A percentile compares a stretch with the other conserved stretches of the same genome.
Evolutionary conservation across 306 rosid genomes (phyloP).

Genomic region (Castanopsis chinensis): DNA sequence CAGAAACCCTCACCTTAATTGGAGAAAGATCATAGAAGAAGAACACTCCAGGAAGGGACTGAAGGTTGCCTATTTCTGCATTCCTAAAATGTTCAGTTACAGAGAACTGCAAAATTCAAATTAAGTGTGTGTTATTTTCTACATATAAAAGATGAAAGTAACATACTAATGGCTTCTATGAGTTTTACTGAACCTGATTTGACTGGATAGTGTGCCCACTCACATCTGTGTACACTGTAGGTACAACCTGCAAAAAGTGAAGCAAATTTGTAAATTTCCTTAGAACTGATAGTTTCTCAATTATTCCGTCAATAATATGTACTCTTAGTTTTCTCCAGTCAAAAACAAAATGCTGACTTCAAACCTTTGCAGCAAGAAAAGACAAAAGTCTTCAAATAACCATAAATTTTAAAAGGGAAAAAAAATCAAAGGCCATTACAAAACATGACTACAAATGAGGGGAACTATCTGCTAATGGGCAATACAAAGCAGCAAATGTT

Average conservation of each 20-base stretch:
- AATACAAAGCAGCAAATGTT: too few relatives aligned
- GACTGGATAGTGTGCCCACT: conserved; percentile 86
- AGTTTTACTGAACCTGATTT: conserved; percentile 68
- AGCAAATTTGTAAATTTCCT: conserved; percentile 4
- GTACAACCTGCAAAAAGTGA: conserved; percentile 69
- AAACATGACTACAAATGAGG: background rate
- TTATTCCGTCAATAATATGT: background rate
- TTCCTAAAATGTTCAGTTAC: conserved; percentile 88
- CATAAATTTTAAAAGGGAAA: background rate
- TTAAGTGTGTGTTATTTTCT: conserved; percentile 5
- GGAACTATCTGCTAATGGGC: too few relatives aligned
- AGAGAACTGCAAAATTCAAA: conserved; percentile 76
- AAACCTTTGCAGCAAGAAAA: background rate
- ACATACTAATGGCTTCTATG: background rate
- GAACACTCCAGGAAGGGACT: conserved; percentile 93
- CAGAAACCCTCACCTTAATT: conserved; percentile 62
- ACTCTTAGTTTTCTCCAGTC: background rate
- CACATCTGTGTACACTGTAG: conserved; percentile 83
- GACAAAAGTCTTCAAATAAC: background rate
- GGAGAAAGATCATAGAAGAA: conserved; percentile 99
- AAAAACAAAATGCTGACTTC: background rate
- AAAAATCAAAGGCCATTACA: background rate
- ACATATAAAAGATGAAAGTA: background rate
- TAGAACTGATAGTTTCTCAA: background rate
- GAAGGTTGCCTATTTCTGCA: conserved; percentile 71